phyloP scores from a whole-genome alignment of 2,329 filamentous ascomycete species.

The Colletotrichum echinochloae region DNA sequence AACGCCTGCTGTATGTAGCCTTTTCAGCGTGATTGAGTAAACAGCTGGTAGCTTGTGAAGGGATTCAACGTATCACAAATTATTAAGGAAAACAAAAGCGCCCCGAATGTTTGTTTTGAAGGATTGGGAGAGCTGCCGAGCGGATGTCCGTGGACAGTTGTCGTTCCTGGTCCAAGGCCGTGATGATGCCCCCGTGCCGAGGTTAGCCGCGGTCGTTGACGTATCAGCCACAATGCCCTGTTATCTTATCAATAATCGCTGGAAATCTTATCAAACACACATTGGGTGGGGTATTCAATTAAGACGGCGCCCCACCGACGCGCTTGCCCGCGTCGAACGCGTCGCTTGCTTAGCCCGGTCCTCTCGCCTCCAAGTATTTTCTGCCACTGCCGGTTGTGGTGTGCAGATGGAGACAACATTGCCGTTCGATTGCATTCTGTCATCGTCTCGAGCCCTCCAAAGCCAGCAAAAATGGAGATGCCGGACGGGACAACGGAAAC shows the following conservation, averaged over 20 bases:
- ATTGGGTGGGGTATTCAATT: neutral
- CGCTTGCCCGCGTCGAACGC: slow-evolving; percentile 37
- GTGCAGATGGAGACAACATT: slow-evolving; percentile 27
- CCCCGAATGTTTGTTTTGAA: slow-evolving; percentile 12
- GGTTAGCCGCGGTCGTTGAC: slow-evolving; percentile 58
- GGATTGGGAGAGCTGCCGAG: slow-evolving; percentile 7
- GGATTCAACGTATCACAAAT: neutral
- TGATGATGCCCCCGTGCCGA: slow-evolving; percentile 41
- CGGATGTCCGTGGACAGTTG: slow-evolving; percentile 27
- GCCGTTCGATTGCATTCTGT: slow-evolving; percentile 1
- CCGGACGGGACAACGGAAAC: slow-evolving; percentile 66
- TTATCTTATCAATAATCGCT: neutral
- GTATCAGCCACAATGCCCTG: neutral
- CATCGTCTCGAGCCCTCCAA: slow-evolving; percentile 1
- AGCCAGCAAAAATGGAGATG: slow-evolving; percentile 63
- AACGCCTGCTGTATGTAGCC: slow-evolving; percentile 1
- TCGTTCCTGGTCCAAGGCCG: slow-evolving; percentile 27
- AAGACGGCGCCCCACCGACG: slow-evolving; percentile 13
- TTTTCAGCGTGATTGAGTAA: neutral
- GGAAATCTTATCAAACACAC: neutral
- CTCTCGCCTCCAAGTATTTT: slow-evolving; percentile 12
- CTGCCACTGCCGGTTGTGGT: neutral
- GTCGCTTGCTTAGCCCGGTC: neutral
- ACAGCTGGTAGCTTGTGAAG: neutral
- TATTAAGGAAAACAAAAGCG: neutral